A percentile compares a stretch with the other conserved stretches of the same genome.
phyloP scores from a whole-genome alignment of 352 stramenopile genomes.

The Phytopythium delawarense region DNA sequence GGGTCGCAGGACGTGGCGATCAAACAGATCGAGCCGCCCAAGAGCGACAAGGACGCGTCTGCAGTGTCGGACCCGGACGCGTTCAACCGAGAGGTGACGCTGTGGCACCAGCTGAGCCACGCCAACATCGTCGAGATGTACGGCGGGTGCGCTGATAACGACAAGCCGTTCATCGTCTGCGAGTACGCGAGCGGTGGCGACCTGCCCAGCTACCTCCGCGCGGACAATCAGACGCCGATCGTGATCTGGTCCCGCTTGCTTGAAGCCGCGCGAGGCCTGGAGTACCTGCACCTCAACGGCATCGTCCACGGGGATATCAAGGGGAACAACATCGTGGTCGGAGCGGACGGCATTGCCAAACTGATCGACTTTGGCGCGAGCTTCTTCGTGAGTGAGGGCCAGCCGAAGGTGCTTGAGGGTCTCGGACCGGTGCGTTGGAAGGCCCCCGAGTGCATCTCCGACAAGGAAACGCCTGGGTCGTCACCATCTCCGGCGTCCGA shows the following conservation, averaged over 20 bases:
- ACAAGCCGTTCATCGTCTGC: constrained; percentile 1
- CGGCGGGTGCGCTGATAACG: not conserved
- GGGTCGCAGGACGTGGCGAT: not conserved
- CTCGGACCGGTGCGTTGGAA: not conserved
- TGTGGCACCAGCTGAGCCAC: not conserved
- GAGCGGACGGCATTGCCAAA: not conserved
- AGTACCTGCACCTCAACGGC: constrained; percentile 1
- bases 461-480: not conserved
- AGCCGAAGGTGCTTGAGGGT: not conserved
- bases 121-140: not conserved
- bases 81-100: not conserved
- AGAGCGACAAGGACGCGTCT: not conserved
- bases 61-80: not conserved
- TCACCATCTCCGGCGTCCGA: not conserved
- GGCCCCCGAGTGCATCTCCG: not conserved
- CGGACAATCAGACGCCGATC: not conserved
- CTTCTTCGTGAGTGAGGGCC: not conserved
- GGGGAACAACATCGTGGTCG: constrained; percentile 2
- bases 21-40: not conserved
- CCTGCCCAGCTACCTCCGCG: not conserved
- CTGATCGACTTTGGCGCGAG: constrained; percentile 1
- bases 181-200: not conserved
- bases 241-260: not conserved
- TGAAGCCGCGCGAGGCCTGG: not conserved
- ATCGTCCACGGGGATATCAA: constrained; percentile 3